phyloP scores from a whole-genome alignment of 192 early-diverging fungal species.

The Backusella circina region DNA sequence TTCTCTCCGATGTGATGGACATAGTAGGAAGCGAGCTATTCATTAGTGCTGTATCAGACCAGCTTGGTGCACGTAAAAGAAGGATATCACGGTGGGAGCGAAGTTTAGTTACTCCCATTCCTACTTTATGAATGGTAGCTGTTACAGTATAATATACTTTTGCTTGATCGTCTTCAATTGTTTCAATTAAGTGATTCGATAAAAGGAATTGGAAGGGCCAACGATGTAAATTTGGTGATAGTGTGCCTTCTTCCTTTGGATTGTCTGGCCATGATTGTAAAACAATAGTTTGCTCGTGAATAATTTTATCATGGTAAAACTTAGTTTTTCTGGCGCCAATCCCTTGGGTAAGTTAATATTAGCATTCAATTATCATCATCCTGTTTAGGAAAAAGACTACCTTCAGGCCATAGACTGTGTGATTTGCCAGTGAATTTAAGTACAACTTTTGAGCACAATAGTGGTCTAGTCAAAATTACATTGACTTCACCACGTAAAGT shows the following conservation, averaged over 20 bases:
- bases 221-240: slow-evolving; percentile 8
- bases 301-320: slow-evolving; percentile 25
- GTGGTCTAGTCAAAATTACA: slow-evolving; percentile 21
- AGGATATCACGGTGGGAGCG: slow-evolving; percentile 15
- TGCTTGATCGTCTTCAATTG: slow-evolving; percentile 29
- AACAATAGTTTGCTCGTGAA: slow-evolving; percentile 30
- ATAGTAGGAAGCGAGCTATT: slow-evolving; percentile 9
- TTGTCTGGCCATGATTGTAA: slow-evolving; percentile 12
- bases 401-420: slow-evolving; percentile 34
- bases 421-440: slow-evolving; percentile 26
- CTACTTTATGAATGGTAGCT: slow-evolving; percentile 1
- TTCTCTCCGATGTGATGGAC: slow-evolving; percentile 15
- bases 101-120: slow-evolving; percentile 10
- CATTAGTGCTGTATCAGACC: slow-evolving; percentile 15
- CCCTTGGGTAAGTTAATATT: slow-evolving; percentile 4
- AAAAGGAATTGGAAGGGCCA: slow-evolving; percentile 32
- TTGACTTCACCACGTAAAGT: slow-evolving; percentile 27
- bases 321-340: slow-evolving; percentile 18
- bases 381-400: slow-evolving; percentile 6
- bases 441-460: neutral
- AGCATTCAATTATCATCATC: neutral
- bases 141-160: slow-evolving; percentile 21
- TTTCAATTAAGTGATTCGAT: slow-evolving; percentile 22
- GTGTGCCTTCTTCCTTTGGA: neutral
- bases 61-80: slow-evolving; percentile 13